Evolutionary conservation across 106 monocot species (phyloP).

Genomic region (Allium sativum): DNA sequence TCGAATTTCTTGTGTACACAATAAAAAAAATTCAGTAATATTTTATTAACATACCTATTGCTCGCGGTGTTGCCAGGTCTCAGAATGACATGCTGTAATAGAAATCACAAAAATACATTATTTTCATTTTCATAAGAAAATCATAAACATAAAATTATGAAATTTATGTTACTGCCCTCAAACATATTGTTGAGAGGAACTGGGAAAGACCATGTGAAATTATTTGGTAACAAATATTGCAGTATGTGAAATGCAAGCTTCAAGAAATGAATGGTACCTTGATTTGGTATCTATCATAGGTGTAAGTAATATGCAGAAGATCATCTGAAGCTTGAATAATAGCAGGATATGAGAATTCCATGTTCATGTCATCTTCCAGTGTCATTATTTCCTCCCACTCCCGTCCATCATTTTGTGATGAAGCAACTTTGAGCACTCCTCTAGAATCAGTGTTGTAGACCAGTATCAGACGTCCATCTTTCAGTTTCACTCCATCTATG

Average conservation of each 20-base stretch:
- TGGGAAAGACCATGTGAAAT: neutral
- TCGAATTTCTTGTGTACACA: neutral
- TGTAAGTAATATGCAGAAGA: constrained; percentile 75
- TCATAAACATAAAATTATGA: neutral
- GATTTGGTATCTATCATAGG: constrained; percentile 93
- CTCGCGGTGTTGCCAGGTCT: constrained; percentile 12
- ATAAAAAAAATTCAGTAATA: neutral
- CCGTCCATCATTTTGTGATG: constrained; percentile 69
- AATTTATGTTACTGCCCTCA: neutral
- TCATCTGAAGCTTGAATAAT: constrained; percentile 56
- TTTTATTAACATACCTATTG: constrained; percentile 1
- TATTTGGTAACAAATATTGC: neutral
- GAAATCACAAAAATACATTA: neutral
- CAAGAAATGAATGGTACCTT: constrained; percentile 35
- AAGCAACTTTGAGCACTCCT: constrained; percentile 62
- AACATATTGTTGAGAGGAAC: too few relatives aligned
- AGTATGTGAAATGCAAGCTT: neutral
- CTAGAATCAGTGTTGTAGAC: constrained; percentile 73
- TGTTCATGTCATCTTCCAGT: constrained; percentile 48
- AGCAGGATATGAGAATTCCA: constrained; percentile 97
- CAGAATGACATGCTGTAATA: constrained; percentile 51
- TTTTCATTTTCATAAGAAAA: neutral
- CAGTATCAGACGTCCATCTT: constrained; percentile 59
- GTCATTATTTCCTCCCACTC: constrained; percentile 71
- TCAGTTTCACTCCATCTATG: constrained; percentile 81